A percentile compares a stretch with the other conserved stretches of the same genome.
phyloP scores from a whole-genome alignment of 345 rosid genomes.

The Iberis pinnata region DNA sequence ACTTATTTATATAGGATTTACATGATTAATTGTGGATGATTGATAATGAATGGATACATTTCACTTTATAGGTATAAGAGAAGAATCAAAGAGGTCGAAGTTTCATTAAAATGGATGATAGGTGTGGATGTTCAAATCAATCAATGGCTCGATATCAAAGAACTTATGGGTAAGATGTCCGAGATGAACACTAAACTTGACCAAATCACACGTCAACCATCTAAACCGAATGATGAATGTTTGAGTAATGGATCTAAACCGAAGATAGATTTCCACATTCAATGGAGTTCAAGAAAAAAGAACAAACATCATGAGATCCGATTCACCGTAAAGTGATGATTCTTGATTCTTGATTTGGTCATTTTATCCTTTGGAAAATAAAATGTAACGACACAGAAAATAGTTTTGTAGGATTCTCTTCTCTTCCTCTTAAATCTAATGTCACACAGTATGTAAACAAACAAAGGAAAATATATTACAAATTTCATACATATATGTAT shows the following conservation, averaged over 20 bases:
- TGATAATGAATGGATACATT: no score
- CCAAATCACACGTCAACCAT: conserved; percentile 7
- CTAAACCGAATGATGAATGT: neutral
- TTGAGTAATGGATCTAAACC: conserved; percentile 8
- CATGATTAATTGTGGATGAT: no score
- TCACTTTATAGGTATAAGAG: conserved; percentile 23
- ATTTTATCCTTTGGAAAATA: neutral
- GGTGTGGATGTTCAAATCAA: conserved; percentile 22
- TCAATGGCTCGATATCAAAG: conserved; percentile 15
- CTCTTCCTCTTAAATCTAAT: no score
- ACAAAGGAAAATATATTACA: no score
- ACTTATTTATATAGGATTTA: no score
- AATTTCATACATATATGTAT: no score
- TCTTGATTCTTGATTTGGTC: neutral
- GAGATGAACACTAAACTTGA: conserved; percentile 24
- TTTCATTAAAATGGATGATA: conserved; percentile 28
- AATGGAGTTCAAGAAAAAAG: conserved; percentile 11
- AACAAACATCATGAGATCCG: conserved; percentile 7
- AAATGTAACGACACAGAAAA: no score
- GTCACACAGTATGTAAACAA: no score
- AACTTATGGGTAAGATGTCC: conserved; percentile 15
- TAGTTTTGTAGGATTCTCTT: no score
- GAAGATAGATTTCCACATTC: conserved; percentile 21
- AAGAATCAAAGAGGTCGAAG: conserved; percentile 22
- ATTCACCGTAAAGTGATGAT: neutral